Evolutionary conservation across 163 green algal species (phyloP).

Genomic region (Botryococcus braunii): DNA sequence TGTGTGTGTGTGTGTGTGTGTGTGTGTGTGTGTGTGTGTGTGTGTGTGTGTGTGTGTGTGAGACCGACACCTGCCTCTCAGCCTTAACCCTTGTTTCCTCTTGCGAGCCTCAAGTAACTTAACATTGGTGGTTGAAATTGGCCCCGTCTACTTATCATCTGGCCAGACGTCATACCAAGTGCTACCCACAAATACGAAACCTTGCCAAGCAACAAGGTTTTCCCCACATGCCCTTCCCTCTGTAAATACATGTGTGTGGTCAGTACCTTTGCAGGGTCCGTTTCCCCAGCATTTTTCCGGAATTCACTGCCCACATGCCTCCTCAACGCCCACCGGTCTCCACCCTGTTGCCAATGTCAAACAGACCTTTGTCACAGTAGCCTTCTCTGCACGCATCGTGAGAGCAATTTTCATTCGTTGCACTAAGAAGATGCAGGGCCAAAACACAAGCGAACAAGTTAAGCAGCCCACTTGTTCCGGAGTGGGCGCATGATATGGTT

Average conservation of each 20-base stretch:
- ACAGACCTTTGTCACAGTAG: no score
- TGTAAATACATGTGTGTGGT: no score
- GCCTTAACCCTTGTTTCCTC: no score
- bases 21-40: no score
- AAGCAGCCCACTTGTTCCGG: neutral
- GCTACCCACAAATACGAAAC: neutral
- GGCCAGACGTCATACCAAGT: neutral
- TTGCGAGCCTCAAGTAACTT: neutral
- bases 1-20: no score
- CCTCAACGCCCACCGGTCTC: constrained; percentile 23
- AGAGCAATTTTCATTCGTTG: neutral
- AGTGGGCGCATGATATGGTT: neutral
- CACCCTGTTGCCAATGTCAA: constrained; percentile 15
- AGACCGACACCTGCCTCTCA: no score
- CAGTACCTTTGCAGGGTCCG: constrained; percentile 34
- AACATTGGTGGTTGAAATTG: neutral
- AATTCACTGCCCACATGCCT: constrained; percentile 31
- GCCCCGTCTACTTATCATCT: no score
- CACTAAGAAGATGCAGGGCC: neutral
- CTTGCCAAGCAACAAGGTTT: no score
- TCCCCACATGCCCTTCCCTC: no score
- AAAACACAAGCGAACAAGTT: neutral
- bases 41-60: no score
- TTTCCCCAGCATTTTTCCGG: constrained; percentile 29
- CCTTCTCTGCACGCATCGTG: no score